Evolutionary conservation across 2,329 filamentous ascomycete genomes (phyloP), one percentile per base, ranked within the genome.

Genomic region (Penicillium polonicum): DNA sequence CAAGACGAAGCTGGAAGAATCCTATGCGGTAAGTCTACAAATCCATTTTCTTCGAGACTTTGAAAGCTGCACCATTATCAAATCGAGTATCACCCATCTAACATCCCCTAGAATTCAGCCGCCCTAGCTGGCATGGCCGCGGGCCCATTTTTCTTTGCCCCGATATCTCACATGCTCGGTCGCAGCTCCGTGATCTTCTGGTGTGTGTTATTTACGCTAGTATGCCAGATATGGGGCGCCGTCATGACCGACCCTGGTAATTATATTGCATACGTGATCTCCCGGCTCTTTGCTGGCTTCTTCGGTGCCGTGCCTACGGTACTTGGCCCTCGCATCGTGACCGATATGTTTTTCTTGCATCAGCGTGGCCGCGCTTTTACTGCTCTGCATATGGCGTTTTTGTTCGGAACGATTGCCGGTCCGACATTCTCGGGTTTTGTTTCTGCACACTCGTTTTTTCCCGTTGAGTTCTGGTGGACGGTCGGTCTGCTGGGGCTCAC

Each of bases 341-440:
- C 75, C n/a, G 76, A 79, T 50, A 41, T 77, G 51, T 79, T 78
- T 62, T 79, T 78, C 62, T 62, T 79, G 33, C 76, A 79, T 51
- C 73, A 78, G 60, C 72, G 76, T 19, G 76, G 76, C 8, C 66
- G 72, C 35, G 74, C 74, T 8, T 78, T 78, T 48, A 74, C 71
- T 0, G 62, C 69, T 27, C 68, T 76, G 29, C 70, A 75, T 29
- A 69, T 75, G 53, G 61, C 68, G 0, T 67, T 77, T 19, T 65
- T 76, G 19, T 73, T 77, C 39, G 77, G 74, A 4, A 70, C 69
- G 0, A 73, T 72, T 29, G 71, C 67, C 3, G 74, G 73, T 5
- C 72, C 73, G 2, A 78, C 75, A 0, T 70, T 79, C 25, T 74
- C 72, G 0, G 76, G 74, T 1, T 78, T 78, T 48, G 72, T 79